Evolutionary conservation across 140 eudicot genomes (phyloP), one percentile per base, ranked within the genome.

Genomic region (Bidens hawaiensis): DNA sequence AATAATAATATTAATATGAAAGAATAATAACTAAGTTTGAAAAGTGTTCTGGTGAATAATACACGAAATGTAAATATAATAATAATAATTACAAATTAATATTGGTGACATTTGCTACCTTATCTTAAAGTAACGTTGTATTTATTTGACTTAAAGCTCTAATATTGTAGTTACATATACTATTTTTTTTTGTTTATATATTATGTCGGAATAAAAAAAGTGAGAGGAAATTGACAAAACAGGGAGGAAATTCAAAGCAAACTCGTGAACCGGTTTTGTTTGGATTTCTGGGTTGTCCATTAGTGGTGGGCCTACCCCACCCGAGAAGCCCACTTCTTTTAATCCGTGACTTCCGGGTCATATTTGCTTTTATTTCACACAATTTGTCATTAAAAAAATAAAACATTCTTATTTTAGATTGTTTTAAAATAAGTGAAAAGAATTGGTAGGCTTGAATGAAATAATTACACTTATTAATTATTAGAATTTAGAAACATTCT

Each of bases 191-290:
- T n/a, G n/a, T n/a, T n/a, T n/a, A n/a, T n/a, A 49, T 11, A 49
- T 49, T 46, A 9, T 49, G 56, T 21, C 7, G 56, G 31, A 49
- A 49, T 21, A 46, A 46, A 46, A n/a, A 38, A 40, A 40, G 36
- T 30, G 36, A 10, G 15, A n/a, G 28, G 38, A 56, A 24, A 25
- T 65, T 24, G 62, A 65, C 78, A 66, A 58, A 73, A 65, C 12
- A 26, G 12, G 16, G 58, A 58, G 49, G 48, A 38, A 55, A 19
- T 67, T 58, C 62, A 59, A 65, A 50, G 79, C 65, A 67, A 74
- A 60, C 55, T 69, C 79, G 74, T 74, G 74, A 74, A 21, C 60
- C 53, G 69, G 43, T 14, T 67, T 74, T 59, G 69, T 74, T 59
- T 66, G 74, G 69, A 59, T 41, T 65, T 25, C 33, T 30, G 22